Evolutionary conservation across 768 basidiomycete genomes (phyloP).

Genomic region (Hemileccinum impolitum): DNA sequence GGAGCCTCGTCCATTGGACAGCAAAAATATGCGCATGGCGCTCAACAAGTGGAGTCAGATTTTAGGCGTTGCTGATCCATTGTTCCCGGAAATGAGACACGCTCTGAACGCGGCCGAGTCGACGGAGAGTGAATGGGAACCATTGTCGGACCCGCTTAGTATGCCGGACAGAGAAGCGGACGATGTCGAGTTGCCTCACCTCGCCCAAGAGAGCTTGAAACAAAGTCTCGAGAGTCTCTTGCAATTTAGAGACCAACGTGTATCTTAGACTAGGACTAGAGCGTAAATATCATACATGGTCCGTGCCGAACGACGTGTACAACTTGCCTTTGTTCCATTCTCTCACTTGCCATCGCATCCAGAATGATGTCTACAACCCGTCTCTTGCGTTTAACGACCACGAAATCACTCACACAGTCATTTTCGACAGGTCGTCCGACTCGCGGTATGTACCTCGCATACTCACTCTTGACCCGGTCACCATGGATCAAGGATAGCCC

Average conservation of each 20-base stretch:
- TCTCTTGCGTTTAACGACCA: slow-evolving; percentile 9
- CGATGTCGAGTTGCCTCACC: slow-evolving; percentile 2
- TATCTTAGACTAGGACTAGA: slow-evolving; percentile 3
- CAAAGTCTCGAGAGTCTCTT: slow-evolving; percentile 22
- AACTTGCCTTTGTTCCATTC: background rate
- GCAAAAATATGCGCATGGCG: slow-evolving; percentile 28
- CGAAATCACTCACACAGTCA: slow-evolving; percentile 12
- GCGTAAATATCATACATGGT: slow-evolving; percentile 1
- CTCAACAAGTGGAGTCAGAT: slow-evolving; percentile 35
- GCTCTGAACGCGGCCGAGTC: slow-evolving; percentile 2
- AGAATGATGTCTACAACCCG: slow-evolving; percentile 2
- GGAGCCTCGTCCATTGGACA: slow-evolving; percentile 17
- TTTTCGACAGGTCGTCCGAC: slow-evolving; percentile 18
- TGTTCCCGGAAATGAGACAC: slow-evolving; percentile 29
- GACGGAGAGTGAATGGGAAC: slow-evolving; percentile 21
- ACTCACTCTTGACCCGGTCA: background rate
- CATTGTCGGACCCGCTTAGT: slow-evolving; percentile 18
- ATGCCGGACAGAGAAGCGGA: background rate
- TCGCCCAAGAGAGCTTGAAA: slow-evolving; percentile 17
- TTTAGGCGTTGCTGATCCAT: slow-evolving; percentile 28
- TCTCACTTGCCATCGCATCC: background rate
- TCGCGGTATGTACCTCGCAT: slow-evolving; percentile 16
- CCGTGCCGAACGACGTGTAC: slow-evolving; percentile 13
- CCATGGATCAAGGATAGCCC: slow-evolving; percentile 10
- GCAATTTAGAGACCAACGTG: slow-evolving; percentile 5